phyloP scores from a whole-genome alignment of 805 yeast genomes.

The Schizosaccharomyces cryophilus region DNA sequence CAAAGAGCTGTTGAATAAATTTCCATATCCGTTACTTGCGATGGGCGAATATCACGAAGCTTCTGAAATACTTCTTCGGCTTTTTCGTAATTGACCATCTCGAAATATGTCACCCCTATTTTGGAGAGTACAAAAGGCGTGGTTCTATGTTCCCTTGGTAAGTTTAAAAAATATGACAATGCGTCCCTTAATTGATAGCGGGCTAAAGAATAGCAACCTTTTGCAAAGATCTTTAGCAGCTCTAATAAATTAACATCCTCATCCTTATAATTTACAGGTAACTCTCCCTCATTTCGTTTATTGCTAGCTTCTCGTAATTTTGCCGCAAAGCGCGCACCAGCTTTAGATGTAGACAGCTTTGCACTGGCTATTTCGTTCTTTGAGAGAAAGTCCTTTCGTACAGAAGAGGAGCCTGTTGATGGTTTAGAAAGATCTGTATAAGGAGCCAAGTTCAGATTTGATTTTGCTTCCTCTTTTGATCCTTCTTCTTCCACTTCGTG shows the following conservation, averaged over 20 bases:
- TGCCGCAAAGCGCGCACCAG: background rate
- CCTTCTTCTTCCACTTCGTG: too few relatives aligned
- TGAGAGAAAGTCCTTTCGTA: too few relatives aligned
- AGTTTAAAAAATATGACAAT: slow-evolving; percentile 34
- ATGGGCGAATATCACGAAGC: slow-evolving; percentile 46
- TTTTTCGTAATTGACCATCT: slow-evolving; percentile 62
- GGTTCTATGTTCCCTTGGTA: slow-evolving; percentile 37
- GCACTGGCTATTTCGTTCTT: too few relatives aligned
- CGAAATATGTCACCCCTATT: slow-evolving; percentile 62
- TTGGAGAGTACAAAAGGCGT: slow-evolving; percentile 73
- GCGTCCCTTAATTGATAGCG: slow-evolving; percentile 63
- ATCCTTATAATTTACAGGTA: background rate
- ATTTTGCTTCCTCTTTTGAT: too few relatives aligned
- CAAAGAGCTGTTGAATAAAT: slow-evolving; percentile 70
- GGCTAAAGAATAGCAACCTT: slow-evolving; percentile 7
- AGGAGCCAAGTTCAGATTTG: too few relatives aligned
- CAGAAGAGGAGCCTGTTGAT: too few relatives aligned
- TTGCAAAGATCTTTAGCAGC: slow-evolving; percentile 7
- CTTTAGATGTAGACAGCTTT: background rate
- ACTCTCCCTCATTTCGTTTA: background rate
- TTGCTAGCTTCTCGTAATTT: slow-evolving; percentile 6
- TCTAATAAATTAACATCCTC: slow-evolving; percentile 3
- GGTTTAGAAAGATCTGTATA: too few relatives aligned
- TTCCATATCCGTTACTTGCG: slow-evolving; percentile 73
- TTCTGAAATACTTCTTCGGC: slow-evolving; percentile 37